phyloP scores from a whole-genome alignment of 2,329 filamentous ascomycete species.

The Neonectria magnoliae region DNA sequence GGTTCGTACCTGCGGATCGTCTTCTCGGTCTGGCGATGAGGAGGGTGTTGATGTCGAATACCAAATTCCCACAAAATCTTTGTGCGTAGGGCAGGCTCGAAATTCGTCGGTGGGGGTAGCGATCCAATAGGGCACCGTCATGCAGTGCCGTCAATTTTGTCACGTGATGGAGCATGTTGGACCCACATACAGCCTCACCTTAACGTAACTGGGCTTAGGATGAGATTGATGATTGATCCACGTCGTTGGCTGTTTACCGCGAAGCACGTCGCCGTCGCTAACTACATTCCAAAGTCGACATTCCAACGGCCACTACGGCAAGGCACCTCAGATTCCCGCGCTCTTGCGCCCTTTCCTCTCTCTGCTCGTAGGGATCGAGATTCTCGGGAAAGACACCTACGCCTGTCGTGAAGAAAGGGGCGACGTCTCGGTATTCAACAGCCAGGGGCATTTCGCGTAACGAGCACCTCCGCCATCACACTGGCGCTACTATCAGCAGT shows the following conservation, averaged over 20 bases:
- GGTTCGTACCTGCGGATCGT: conserved; percentile 55
- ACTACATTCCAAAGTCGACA: conserved; percentile 39
- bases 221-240: conserved; percentile 31
- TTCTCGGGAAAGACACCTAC: conserved; percentile 24
- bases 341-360: conserved; percentile 29
- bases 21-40: conserved; percentile 52
- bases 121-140: conserved; percentile 48
- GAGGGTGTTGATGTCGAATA: conserved; percentile 50
- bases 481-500: conserved; percentile 24
- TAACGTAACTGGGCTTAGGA: conserved; percentile 37
- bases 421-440: conserved; percentile 21
- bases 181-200: conserved; percentile 23
- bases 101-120: conserved; percentile 47
- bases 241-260: conserved; percentile 40
- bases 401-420: conserved; percentile 28
- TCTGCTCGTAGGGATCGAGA: conserved; percentile 21
- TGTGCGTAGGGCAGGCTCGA: conserved; percentile 55
- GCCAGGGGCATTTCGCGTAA: conserved; percentile 37
- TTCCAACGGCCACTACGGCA: conserved; percentile 35
- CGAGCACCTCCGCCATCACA: conserved; percentile 30
- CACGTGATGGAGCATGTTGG: conserved; percentile 40
- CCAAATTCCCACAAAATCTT: conserved; percentile 54
- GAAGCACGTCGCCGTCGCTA: conserved; percentile 36
- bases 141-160: conserved; percentile 10
- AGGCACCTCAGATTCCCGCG: conserved; percentile 33